Conservation (phyloP, 2,329 filamentous ascomycete genomes). For the Penicillium sp. region DNA sequence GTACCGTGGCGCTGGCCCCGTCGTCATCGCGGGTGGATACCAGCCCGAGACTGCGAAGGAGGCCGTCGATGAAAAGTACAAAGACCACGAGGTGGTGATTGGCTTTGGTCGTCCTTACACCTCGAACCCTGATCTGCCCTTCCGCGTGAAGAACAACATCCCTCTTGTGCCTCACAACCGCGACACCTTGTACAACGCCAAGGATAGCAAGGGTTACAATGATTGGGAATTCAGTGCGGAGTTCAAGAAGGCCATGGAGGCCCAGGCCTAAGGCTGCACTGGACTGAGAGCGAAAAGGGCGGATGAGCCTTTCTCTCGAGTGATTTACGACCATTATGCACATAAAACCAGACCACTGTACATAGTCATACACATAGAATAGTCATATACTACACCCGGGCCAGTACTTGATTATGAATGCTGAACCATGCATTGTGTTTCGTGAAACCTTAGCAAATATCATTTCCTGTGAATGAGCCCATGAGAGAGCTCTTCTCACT, state of each 20-base stretch:
- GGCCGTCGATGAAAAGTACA: constrained; percentile 29
- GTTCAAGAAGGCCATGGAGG: constrained; percentile 23
- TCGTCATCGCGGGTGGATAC: constrained; percentile 49
- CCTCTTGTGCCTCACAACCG: constrained; percentile 36
- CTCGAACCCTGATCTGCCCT: constrained; percentile 43
- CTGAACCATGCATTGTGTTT: no score
- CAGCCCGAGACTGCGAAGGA: constrained; percentile 35
- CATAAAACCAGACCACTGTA: no score
- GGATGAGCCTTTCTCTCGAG: no score
- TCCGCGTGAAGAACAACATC: constrained; percentile 36
- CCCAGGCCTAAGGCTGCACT: constrained; percentile 13
- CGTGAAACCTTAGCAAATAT: no score
- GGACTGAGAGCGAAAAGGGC: neutral
- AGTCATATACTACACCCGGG: no score
- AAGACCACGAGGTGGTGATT: constrained; percentile 28
- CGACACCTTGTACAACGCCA: constrained; percentile 36
- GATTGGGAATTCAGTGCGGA: constrained; percentile 33
- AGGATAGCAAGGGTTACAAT: constrained; percentile 36
- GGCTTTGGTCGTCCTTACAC: constrained; percentile 42
- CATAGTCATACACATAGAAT: no score
- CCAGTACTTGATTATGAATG: no score
- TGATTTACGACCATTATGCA: no score
- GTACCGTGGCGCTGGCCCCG: constrained; percentile 38
- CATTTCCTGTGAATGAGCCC: no score
- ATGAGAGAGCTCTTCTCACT: no score